Evolutionary conservation across 148 eudicot genomes (phyloP), one percentile per base, ranked within the genome.

Genomic region (Camellia sinensis): DNA sequence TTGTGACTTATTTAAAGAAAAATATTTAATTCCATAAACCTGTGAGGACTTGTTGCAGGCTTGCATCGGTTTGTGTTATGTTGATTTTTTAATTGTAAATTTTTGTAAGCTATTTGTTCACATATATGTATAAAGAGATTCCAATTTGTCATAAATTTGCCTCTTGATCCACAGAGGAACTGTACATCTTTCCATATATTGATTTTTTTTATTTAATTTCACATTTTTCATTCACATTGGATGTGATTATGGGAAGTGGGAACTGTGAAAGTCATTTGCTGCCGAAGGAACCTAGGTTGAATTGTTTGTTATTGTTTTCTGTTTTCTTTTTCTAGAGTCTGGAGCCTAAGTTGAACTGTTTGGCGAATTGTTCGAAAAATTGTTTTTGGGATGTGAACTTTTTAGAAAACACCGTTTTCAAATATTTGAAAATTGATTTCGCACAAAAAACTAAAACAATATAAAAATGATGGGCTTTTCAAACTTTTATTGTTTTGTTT

Each of bases 1-100:
- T 48, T 71, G 76, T 86, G 86, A 67, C 73, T 83, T 62, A 29
- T 29, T 61, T 72, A 75, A 72, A 71, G 82, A 75, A 63, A 67
- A 71, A 74, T 53, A 73, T 81, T 74, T 68, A 70, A 74, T 74
- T 54, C 9, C 48, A 63, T 61, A 19, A 29, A 52, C 79, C 67
- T 79, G 82, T 52, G 54, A 82, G 62, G 57, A 78, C 67, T 75
- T 82, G 8, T 63, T 79, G 52, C 29, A 44, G 75, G 37, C 37
- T 29, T 29, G 37, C 37, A 29, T 29, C 68, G 80, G 68, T 80
- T 81, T 76, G 78, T 76, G 84, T 68, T 57, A 44, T 64, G 72
- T 67, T 75, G 64, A 56, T 67, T 63, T 73, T 6, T 22, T 56
- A 65, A 80, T 67, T 73, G 78, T 80, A 80, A 73, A 65, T 75